A percentile compares a stretch with the other conserved stretches of the same genome.
Conservation (phyloP, 192 early-diverging fungal species). For the Coemansia sp. region DNA sequence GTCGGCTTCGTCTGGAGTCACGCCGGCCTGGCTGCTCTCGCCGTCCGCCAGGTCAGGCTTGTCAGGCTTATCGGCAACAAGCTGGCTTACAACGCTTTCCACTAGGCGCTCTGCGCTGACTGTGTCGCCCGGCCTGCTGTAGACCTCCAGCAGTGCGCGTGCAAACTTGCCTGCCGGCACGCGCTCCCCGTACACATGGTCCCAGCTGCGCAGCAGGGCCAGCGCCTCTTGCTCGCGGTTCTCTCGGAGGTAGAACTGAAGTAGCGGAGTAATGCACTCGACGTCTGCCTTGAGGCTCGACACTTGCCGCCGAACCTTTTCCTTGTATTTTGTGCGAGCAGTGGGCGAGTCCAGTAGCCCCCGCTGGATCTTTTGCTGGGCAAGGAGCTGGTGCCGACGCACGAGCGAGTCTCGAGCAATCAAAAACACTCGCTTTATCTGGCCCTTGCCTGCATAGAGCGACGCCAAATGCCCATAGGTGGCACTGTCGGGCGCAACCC, state of each 20-base stretch:
- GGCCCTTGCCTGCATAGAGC: conserved; percentile 40
- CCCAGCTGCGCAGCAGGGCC: conserved; percentile 47
- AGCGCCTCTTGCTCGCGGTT: conserved; percentile 32
- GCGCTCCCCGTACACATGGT: conserved; percentile 24
- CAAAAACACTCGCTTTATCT: conserved; percentile 41
- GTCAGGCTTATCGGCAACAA: not conserved
- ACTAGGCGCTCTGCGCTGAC: conserved; percentile 12
- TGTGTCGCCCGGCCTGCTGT: conserved; percentile 33
- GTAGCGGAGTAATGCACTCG: conserved; percentile 46
- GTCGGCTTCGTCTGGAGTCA: not conserved
- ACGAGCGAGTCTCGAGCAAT: conserved; percentile 38
- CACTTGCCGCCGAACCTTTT: conserved; percentile 12
- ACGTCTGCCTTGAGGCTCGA: conserved; percentile 35
- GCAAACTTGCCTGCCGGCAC: conserved; percentile 44
- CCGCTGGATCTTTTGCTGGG: conserved; percentile 8
- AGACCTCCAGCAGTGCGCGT: conserved; percentile 43
- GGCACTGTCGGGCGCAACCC: conserved; percentile 33
- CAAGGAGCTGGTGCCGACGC: conserved; percentile 18
- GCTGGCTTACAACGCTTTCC: conserved; percentile 4
- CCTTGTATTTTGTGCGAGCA: conserved; percentile 15
- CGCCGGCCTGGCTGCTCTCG: not conserved
- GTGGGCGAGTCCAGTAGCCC: conserved; percentile 10
- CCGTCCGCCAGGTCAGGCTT: not conserved
- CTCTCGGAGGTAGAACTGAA: conserved; percentile 39
- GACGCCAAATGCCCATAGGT: conserved; percentile 41